These are phyloP conservation scores for Dioszegia crocea DNA, from an alignment of 768 basidiomycete species.

Conservation along the genomic window DNA sequence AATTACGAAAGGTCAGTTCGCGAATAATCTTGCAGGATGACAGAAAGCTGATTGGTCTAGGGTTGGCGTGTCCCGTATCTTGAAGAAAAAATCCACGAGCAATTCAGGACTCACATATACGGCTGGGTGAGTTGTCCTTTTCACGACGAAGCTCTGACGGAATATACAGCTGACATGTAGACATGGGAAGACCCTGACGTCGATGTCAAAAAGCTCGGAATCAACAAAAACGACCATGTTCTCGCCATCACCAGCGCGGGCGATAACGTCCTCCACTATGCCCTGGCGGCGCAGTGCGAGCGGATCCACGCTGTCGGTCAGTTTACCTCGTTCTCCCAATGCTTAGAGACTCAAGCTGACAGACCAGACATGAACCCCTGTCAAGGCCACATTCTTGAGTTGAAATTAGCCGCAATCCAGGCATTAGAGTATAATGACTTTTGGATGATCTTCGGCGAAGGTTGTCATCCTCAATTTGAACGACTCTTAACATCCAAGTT, in stretches of 20 bases:
- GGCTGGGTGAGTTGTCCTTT: constrained; percentile 36
- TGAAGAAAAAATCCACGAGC: constrained; percentile 65
- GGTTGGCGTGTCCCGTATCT: constrained; percentile 67
- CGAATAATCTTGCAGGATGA: not conserved
- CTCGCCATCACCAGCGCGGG: constrained; percentile 73
- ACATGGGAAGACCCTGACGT: constrained; percentile 67
- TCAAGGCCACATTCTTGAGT: constrained; percentile 72
- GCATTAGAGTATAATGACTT: constrained; percentile 61
- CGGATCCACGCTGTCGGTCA: constrained; percentile 68
- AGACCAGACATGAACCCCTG: constrained; percentile 47
- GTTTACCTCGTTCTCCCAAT: constrained; percentile 53
- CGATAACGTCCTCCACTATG: constrained; percentile 76
- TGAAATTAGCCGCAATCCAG: constrained; percentile 67
- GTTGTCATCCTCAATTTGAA: constrained; percentile 61
- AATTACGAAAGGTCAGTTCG: constrained; percentile 37
- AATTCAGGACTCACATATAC: constrained; percentile 53
- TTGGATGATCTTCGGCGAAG: constrained; percentile 64
- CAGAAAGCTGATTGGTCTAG: constrained; percentile 9
- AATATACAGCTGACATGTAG: constrained; percentile 17
- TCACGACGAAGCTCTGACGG: not conserved
- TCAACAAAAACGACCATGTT: constrained; percentile 63
- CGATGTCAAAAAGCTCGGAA: constrained; percentile 63
- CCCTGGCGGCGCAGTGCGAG: constrained; percentile 61
- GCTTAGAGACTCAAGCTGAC: not conserved
- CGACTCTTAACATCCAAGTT: constrained; percentile 60